phyloP scores from a whole-genome alignment of 352 stramenopile species.

The Phytophthora meadii region DNA sequence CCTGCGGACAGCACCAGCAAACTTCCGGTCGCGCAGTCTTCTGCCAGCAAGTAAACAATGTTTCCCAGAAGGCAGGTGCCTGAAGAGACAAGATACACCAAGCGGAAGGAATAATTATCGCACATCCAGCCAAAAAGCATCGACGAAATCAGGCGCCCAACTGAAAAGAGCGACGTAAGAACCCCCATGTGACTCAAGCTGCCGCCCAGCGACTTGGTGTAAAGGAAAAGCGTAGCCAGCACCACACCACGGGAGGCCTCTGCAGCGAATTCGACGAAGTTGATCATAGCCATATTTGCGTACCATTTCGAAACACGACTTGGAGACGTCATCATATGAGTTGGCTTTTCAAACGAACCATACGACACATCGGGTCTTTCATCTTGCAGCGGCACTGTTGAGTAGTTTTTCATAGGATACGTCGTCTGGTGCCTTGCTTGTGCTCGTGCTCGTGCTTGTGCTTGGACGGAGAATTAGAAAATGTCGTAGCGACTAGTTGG shows the following conservation, averaged over 20 bases:
- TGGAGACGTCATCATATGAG: neutral
- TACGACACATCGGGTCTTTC: conserved; percentile 16
- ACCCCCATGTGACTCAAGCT: conserved; percentile 69
- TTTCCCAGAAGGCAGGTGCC: conserved; percentile 67
- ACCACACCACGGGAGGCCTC: conserved; percentile 76
- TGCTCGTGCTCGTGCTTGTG: neutral
- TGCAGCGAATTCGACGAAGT: conserved; percentile 79
- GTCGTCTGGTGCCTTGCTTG: no score
- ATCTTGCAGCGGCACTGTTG: conserved; percentile 28
- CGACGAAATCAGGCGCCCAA: conserved; percentile 75
- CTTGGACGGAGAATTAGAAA: conserved; percentile 3
- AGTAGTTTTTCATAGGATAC: conserved; percentile 22
- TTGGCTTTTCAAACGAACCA: conserved; percentile 19
- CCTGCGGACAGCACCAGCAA: conserved; percentile 57
- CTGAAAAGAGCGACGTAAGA: conserved; percentile 78
- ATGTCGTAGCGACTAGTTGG: neutral
- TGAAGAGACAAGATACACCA: conserved; percentile 73
- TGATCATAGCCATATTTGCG: conserved; percentile 76
- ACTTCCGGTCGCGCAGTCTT: conserved; percentile 55
- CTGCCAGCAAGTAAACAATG: conserved; percentile 66
- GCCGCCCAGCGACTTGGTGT: conserved; percentile 75
- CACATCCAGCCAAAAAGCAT: conserved; percentile 82
- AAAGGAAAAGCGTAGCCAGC: conserved; percentile 78
- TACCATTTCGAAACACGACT: conserved; percentile 51
- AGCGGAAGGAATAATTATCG: conserved; percentile 77